Base-by-base conservation (phyloP, 2,329 filamentous ascomycete genomes). In the Ophiocordyceps camponoti-leonardi region DNA sequence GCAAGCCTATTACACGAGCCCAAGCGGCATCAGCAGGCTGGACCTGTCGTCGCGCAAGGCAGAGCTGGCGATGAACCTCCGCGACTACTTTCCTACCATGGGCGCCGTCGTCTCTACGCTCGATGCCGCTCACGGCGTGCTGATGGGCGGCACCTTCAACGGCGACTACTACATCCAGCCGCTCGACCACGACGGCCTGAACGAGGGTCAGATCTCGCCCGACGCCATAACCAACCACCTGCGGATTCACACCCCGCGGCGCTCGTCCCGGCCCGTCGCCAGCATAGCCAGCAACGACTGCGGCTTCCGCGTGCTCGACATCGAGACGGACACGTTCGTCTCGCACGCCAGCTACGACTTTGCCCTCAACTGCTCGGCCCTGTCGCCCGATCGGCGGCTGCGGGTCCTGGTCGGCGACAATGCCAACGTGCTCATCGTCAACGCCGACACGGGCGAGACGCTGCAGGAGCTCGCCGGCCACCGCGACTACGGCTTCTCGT, bases 371-470 rank as follows among this genome's bases (percentile, higher is more conserved):
- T 86, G 81, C 62, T 75, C 81, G 1, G 78, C 81, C 2, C 69
- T 83, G 2, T 85, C 81, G 1, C 79, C 83, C 0, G 79, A 87
- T 56, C 71, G 76, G 46, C 76, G 83, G 3, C 66, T 88, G 52
- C 78, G 84, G 43, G 75, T 79, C 16, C 70, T 87, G 50, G 83
- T 86, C 0, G 83, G 84, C 42, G 85, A 90, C 54, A 67, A 71
- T 48, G 64, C 68, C 47, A 69, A 81, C 37, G 76, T 81, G 0
- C 64, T 81, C 44, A 82, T 90, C 54, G 73, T 76, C 14, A 74
- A 84, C 49, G 77, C 83, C 12, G 81, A 85, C 46, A 77, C 72
- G 13, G 78, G 81, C 14, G 63, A 71, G 48, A 67, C 66, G 46
- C 68, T 73, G 50, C 69, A 80, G 51, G 62, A 65, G 23, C 70